Percentiles rank a stretch among this genome's conserved stretches.
phyloP scores from a whole-genome alignment of 2,329 filamentous ascomycete species.

The Exophiala phaeomuriformis region DNA sequence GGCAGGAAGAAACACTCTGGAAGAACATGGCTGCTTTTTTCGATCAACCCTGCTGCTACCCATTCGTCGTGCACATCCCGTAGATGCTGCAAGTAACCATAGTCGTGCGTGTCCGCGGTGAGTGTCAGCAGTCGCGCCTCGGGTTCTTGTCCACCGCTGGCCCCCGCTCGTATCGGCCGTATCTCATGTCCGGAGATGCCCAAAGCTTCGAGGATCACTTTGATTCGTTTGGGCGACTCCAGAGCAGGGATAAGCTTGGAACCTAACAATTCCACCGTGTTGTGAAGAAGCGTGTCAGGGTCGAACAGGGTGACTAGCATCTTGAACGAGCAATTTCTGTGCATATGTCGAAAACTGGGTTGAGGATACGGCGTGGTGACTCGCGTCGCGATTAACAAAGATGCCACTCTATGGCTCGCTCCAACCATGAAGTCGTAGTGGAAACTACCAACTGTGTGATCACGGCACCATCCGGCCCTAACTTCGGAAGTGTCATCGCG shows the following conservation, averaged over 20 bases:
- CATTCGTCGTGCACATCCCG: slow-evolving; percentile 21
- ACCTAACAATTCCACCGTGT: slow-evolving; percentile 25
- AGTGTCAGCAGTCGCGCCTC: slow-evolving; percentile 9
- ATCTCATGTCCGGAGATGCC: slow-evolving; percentile 16
- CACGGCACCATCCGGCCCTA: neutral
- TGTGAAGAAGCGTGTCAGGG: slow-evolving; percentile 24
- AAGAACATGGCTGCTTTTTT: slow-evolving; percentile 20
- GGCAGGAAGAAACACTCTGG: slow-evolving; percentile 25
- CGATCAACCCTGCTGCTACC: slow-evolving; percentile 20
- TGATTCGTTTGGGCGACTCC: slow-evolving; percentile 23
- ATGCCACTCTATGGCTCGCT: no score
- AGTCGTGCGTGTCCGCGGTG: slow-evolving; percentile 17
- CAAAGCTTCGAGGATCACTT: slow-evolving; percentile 23
- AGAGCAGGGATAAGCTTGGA: slow-evolving; percentile 24
- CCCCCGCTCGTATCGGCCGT: slow-evolving; percentile 9
- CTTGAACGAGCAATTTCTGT: slow-evolving; percentile 6
- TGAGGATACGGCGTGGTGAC: no score
- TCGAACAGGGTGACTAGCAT: slow-evolving; percentile 27
- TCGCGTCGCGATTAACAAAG: no score
- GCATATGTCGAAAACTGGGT: neutral
- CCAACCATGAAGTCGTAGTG: neutral
- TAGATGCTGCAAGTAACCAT: slow-evolving; percentile 23
- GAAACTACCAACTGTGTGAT: neutral
- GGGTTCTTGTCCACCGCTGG: slow-evolving; percentile 4
- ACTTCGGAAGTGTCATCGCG: neutral